phyloP scores from a whole-genome alignment of 2,329 filamentous ascomycete species.

The Chrysosporium keratinophilum region DNA sequence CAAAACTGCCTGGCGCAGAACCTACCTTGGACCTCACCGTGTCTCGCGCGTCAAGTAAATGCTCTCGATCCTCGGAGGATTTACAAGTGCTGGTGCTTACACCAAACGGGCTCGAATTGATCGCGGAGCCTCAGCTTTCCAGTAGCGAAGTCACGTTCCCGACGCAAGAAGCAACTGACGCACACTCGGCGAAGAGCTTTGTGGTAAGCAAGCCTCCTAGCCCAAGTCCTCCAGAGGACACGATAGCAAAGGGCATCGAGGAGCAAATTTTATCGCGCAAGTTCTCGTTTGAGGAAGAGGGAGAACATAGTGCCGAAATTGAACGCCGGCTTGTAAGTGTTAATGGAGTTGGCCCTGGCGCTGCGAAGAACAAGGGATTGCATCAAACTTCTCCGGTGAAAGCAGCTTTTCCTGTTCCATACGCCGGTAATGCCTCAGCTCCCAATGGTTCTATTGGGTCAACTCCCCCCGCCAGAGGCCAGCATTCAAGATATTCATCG shows the following conservation, averaged over 20 bases:
- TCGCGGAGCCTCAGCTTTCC: neutral
- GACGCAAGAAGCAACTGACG: neutral
- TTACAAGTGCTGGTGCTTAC: neutral
- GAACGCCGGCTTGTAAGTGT: neutral
- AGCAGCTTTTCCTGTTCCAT: neutral
- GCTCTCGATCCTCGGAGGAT: neutral
- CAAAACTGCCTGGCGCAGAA: neutral
- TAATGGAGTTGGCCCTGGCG: neutral
- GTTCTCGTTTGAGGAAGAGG: constrained; percentile 6
- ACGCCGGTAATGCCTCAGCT: neutral
- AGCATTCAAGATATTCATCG: neutral
- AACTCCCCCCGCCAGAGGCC: neutral
- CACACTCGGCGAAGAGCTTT: neutral
- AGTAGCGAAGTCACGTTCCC: neutral
- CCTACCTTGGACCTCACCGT: neutral
- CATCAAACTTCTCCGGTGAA: neutral
- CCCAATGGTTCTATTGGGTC: neutral
- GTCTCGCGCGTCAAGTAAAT: constrained; percentile 2
- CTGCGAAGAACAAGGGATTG: neutral
- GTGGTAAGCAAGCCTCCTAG: constrained; percentile 3
- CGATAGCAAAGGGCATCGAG: neutral
- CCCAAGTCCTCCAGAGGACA: neutral
- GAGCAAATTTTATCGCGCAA: neutral
- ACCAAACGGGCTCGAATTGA: constrained; percentile 2
- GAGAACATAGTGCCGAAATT: neutral